phyloP scores from a whole-genome alignment of 176 grass and related monocot genomes.

The Bothriochloa decipiens region DNA sequence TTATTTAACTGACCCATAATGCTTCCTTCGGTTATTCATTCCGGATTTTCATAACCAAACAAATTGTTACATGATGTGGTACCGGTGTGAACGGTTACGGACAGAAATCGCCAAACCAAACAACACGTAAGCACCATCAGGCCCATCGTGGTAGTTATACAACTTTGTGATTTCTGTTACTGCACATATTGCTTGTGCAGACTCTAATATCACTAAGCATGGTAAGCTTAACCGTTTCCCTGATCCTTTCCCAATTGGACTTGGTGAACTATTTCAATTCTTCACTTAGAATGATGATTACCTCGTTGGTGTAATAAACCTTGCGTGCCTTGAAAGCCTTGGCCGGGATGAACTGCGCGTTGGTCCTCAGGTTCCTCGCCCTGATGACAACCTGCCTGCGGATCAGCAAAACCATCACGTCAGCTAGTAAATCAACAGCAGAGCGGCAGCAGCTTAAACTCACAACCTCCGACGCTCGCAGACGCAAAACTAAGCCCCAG shows the following conservation, averaged over 20 bases:
- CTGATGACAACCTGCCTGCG: slow-evolving; percentile 83
- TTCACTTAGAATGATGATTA: slow-evolving; percentile 45
- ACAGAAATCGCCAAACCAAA: too few relatives aligned
- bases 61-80: too few relatives aligned
- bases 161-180: background rate
- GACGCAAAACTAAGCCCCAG: background rate
- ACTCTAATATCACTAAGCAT: background rate
- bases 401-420: slow-evolving; percentile 26
- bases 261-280: background rate
- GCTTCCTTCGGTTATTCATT: too few relatives aligned
- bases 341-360: slow-evolving; percentile 69
- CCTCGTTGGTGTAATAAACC: slow-evolving; percentile 90
- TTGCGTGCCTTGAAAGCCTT: slow-evolving; percentile 89
- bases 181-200: background rate
- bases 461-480: background rate
- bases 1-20: too few relatives aligned
- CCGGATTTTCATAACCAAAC: too few relatives aligned
- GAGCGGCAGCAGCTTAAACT: background rate
- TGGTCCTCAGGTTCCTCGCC: slow-evolving; percentile 86
- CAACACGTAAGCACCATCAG: background rate
- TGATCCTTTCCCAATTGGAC: background rate
- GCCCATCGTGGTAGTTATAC: background rate
- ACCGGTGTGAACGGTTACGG: too few relatives aligned
- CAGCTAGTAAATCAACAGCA: background rate
- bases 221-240: background rate